phyloP scores from a whole-genome alignment of 2,329 filamentous ascomycete species.

The Xenosphaeropsis pyriputrescens region DNA sequence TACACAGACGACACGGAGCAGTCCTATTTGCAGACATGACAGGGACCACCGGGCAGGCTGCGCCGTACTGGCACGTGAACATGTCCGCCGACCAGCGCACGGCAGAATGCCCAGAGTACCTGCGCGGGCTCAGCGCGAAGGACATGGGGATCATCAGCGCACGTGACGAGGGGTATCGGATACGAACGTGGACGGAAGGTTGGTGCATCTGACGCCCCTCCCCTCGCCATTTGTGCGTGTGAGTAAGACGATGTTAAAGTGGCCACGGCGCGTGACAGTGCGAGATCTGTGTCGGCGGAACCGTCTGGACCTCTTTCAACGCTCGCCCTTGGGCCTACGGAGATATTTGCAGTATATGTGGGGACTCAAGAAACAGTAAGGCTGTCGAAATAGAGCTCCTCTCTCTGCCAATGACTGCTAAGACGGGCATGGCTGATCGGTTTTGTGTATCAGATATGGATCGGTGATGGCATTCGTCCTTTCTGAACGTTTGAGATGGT shows the following conservation, averaged over 20 bases:
- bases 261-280: no score
- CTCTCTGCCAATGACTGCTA: no score
- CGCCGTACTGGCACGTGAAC: constrained; percentile 75
- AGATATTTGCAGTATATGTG: constrained; percentile 56
- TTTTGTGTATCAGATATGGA: constrained; percentile 50
- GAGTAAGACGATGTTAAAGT: no score
- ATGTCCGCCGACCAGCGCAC: constrained; percentile 48
- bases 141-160: constrained; percentile 57
- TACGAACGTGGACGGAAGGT: constrained; percentile 52
- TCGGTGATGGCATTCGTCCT: constrained; percentile 69
- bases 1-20: no score
- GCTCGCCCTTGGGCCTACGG: constrained; percentile 63
- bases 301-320: constrained; percentile 61
- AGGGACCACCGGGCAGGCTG: not conserved
- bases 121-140: constrained; percentile 48
- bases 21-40: not conserved
- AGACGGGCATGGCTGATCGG: constrained; percentile 22
- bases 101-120: constrained; percentile 54
- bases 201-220: no score
- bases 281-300: constrained; percentile 25
- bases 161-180: constrained; percentile 48
- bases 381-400: no score
- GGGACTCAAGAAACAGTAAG: no score
- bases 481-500: constrained; percentile 56
- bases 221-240: no score